Evolutionary conservation across 2,329 filamentous ascomycete species (phyloP).

Genomic region (Phoma herbarum): DNA sequence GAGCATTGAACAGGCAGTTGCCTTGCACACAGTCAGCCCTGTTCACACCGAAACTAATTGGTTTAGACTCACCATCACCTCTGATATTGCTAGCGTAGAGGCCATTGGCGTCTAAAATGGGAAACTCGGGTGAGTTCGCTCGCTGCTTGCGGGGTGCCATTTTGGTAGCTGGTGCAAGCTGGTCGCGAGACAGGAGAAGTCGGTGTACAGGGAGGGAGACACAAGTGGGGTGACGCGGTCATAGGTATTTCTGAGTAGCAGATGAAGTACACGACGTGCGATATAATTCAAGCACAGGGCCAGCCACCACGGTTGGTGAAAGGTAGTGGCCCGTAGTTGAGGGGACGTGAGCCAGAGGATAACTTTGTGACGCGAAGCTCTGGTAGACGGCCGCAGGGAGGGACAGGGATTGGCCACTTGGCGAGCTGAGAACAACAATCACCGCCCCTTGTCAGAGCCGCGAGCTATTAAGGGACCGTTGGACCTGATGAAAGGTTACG

Average conservation of each 20-base stretch:
- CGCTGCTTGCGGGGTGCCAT: slow-evolving; percentile 46
- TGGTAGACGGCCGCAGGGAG: slow-evolving; percentile 29
- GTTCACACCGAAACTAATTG: slow-evolving; percentile 18
- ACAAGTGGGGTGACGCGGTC: slow-evolving; percentile 38
- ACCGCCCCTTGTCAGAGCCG: slow-evolving; percentile 27
- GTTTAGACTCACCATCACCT: slow-evolving; percentile 67
- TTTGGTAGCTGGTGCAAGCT: slow-evolving; percentile 35
- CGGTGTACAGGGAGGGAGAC: slow-evolving; percentile 37
- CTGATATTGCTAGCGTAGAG: slow-evolving; percentile 67
- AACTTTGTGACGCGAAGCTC: slow-evolving; percentile 46
- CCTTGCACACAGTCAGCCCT: slow-evolving; percentile 56
- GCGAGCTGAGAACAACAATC: slow-evolving; percentile 32
- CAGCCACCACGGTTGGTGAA: slow-evolving; percentile 40
- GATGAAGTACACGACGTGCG: slow-evolving; percentile 19
- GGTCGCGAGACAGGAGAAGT: slow-evolving; percentile 46
- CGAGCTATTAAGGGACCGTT: slow-evolving; percentile 17
- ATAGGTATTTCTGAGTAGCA: slow-evolving; percentile 30
- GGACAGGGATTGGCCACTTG: slow-evolving; percentile 28
- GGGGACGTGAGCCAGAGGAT: slow-evolving; percentile 35
- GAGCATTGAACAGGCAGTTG: slow-evolving; percentile 74
- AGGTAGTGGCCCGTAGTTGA: slow-evolving; percentile 31
- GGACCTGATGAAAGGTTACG: slow-evolving; percentile 19
- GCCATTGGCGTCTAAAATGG: slow-evolving; percentile 64
- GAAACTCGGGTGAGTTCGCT: slow-evolving; percentile 58
- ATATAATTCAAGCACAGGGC: slow-evolving; percentile 26